These are phyloP conservation scores for Monosporozyma aquatica DNA, from an alignment of 805 yeast species.

Conservation along the genomic window DNA sequence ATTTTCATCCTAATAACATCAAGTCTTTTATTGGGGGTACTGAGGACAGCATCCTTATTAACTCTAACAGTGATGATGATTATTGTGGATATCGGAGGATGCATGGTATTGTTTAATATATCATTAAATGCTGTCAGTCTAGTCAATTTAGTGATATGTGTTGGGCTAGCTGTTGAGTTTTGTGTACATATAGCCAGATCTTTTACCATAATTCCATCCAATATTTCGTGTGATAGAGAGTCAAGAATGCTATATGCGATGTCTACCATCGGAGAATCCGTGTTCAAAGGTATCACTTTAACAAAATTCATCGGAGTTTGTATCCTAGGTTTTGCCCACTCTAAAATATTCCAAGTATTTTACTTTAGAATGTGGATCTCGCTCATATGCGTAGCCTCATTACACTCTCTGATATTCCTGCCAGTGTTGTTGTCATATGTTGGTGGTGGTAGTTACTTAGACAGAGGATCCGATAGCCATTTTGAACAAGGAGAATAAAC, in stretches of 20 bases:
- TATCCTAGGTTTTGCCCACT: conserved; percentile 78
- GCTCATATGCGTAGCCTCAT: conserved; percentile 62
- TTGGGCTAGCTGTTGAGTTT: conserved; percentile 89
- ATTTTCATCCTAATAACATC: conserved; percentile 44
- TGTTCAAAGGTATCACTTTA: conserved; percentile 79
- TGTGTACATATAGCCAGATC: conserved; percentile 82
- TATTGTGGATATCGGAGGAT: conserved; percentile 65
- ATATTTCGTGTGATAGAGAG: conserved; percentile 29
- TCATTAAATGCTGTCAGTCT: conserved; percentile 81
- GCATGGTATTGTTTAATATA: conserved; percentile 66
- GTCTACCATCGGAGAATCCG: conserved; percentile 78
- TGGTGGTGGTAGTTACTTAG: conserved; percentile 40
- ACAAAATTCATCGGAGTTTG: conserved; percentile 84
- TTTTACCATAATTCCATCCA: conserved; percentile 41
- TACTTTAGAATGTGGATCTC: conserved; percentile 94
- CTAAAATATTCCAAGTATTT: conserved; percentile 82
- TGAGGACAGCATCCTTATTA: conserved; percentile 48
- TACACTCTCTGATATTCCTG: conserved; percentile 69
- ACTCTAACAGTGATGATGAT: conserved; percentile 53
- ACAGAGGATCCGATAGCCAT: neutral
- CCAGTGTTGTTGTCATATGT: conserved; percentile 61
- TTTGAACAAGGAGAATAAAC: no score
- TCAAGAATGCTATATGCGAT: conserved; percentile 46
- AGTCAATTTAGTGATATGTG: conserved; percentile 85
- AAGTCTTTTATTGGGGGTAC: conserved; percentile 55